Evolutionary conservation across 2,329 filamentous ascomycete genomes (phyloP), one percentile per base, ranked within the genome.

Genomic region (Stachybotrys elegans): DNA sequence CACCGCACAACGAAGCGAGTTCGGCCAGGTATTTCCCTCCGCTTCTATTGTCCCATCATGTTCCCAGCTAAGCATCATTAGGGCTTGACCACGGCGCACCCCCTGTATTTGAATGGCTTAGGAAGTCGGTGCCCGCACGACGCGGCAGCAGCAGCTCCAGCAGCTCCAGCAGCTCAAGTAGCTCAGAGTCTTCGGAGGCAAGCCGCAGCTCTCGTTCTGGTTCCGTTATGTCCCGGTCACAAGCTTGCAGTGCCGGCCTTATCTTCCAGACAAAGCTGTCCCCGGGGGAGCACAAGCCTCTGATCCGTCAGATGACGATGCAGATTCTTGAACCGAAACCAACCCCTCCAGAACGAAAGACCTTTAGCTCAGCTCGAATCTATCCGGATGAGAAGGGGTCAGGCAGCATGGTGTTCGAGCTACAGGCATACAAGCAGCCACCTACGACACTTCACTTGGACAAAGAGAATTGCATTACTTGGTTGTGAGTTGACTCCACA

Each of bases 311-410:
- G 17, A 27, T 23, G 7, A 43, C 41, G 13, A 35, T 43, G 19
- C 22, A 13, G 8, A 34, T 43, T 12, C 19, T 37, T 6, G 41
- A 36, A 21, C 29, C 29, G 14, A 36, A 37, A 5, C 41, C 41
- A 9, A 36, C 19, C 17, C 27, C 41, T 4, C 17, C 23, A 20
- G 41, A 43, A 19, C 23, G 40, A 11, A 31, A 42, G 19, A 19
- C 8, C 11, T 43, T 43, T 16, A 43, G 41, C 32, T 36, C 41
- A 16, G 41, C 41, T 16, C 41, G 29, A 27, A 13, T 43, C 14
- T 43, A 43, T 23, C 27, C 27, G 16, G 41, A 43, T 19, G 41
- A 43, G 6, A 19, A 36, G n/a, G 22, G 41, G 6, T 25, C 41
- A 43, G 29, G 25, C 17, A 22, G 29, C 7, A n/a, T 36, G 20